Evolutionary conservation across 495 filamentous ascomycete species (phyloP).

Genomic region (Trypethelium eluteriae): DNA sequence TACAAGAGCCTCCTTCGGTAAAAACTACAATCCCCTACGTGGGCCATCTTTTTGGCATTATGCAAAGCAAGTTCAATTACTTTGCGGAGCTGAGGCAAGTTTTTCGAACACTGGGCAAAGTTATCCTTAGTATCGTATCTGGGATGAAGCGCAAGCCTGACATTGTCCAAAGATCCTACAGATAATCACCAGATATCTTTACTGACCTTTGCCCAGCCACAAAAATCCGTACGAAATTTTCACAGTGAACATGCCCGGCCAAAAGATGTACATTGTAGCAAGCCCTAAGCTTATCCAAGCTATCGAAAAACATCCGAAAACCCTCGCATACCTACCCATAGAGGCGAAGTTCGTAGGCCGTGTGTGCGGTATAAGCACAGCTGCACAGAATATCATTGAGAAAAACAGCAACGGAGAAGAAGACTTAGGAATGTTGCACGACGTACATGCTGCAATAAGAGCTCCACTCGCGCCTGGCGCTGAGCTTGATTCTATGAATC

Average conservation of each 20-base stretch:
- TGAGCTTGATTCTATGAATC: conserved; percentile 36
- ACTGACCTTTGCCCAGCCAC: background rate
- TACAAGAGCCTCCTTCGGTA: conserved; percentile 1
- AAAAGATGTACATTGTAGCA: conserved; percentile 37
- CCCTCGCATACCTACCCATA: conserved; percentile 37
- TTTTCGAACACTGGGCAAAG: background rate
- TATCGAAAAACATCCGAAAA: conserved; percentile 32
- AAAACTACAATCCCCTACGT: conserved; percentile 1
- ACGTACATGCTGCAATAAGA: conserved; percentile 29
- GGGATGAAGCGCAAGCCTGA: no score
- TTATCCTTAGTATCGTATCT: no score
- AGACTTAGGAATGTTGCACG: conserved; percentile 32
- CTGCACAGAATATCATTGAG: conserved; percentile 28
- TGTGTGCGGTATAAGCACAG: conserved; percentile 30
- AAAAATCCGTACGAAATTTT: conserved; percentile 26
- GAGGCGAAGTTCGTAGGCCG: conserved; percentile 33
- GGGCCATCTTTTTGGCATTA: background rate
- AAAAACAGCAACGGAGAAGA: conserved; percentile 29
- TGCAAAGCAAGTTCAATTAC: conserved; percentile 11
- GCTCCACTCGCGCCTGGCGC: conserved; percentile 31
- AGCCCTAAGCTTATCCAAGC: conserved; percentile 33
- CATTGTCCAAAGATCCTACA: no score
- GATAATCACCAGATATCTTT: background rate
- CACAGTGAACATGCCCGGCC: conserved; percentile 32
- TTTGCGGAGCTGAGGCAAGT: background rate